phyloP scores from a whole-genome alignment of 257 asterid genomes.

The Gardenia jasminoides region DNA sequence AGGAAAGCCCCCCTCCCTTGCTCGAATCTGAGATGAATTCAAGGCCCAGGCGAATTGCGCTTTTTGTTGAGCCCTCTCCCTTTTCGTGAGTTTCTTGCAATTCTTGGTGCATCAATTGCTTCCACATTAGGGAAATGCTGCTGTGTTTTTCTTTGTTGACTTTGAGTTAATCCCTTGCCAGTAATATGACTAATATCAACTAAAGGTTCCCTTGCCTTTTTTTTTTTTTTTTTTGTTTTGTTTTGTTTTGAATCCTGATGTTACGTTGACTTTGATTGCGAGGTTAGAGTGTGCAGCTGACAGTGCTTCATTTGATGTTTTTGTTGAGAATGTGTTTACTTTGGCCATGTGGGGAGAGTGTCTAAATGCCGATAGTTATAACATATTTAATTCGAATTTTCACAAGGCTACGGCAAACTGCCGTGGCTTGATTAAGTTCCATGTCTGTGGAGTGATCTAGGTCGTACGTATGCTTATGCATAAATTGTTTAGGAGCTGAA shows the following conservation, averaged over 20 bases:
- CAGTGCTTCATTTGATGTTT: conserved; percentile 9
- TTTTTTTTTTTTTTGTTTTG: no score
- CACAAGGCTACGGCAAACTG: conserved; percentile 11
- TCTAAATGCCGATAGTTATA: not conserved
- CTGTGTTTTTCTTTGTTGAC: conserved; percentile 5
- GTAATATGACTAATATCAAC: no score
- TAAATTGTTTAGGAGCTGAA: not conserved
- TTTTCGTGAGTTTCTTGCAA: conserved; percentile 65
- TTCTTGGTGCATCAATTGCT: conserved; percentile 1
- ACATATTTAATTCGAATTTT: not conserved
- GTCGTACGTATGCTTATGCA: not conserved
- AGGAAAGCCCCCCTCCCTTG: conserved; percentile 57
- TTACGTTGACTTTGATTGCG: conserved; percentile 17
- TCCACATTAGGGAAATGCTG: not conserved
- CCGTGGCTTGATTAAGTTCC: not conserved
- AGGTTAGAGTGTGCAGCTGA: conserved; percentile 4
- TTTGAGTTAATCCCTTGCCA: not conserved
- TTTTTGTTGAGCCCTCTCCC: conserved; percentile 98
- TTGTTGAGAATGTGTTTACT: not conserved
- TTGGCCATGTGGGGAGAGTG: not conserved
- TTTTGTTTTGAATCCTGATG: not conserved
- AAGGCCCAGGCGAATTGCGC: conserved; percentile 86
- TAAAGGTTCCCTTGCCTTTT: not conserved
- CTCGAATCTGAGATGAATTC: conserved; percentile 59
- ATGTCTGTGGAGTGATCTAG: not conserved